Evolutionary conservation across 805 yeast genomes (phyloP), one percentile per base, ranked within the genome.

Genomic region (Saccharomycopsis microspora): DNA sequence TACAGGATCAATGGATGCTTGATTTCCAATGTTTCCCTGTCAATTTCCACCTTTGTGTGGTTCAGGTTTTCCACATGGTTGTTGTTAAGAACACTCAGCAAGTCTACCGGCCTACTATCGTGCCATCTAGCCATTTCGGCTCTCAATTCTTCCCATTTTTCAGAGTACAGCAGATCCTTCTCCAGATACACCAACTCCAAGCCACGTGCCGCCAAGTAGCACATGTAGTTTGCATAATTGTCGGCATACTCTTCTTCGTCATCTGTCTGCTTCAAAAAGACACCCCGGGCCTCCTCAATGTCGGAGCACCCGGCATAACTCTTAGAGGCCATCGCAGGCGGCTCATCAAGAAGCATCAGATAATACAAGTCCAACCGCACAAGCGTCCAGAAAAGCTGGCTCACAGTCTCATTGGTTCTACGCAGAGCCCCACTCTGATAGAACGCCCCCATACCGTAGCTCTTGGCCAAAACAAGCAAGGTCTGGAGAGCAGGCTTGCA

Each of bases 371-470:
- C 54, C 29, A 51, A n/a, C n/a, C 42, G 7, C 4, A 39, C 46
- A 32, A 51, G 41, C 5, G 42, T 11, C 54, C 48, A 49, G 30
- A 51, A 51, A 11, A 49, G 35, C 33, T 46, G 45, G 34, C 35
- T 7, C 3, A 38, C 9, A 27, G 38, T 29, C 8, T 19, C 31
- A 6, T 28, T 45, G 8, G 4, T 29, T 9, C 34, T 39, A 19
- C 19, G 19, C 19, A 19, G 19, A 19, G 19, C 27, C 36, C 36
- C 36, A 34, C 36, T 8, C 8, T 34, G 36, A 3, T n/a, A 34
- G n/a, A 46, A 39, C 4, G 45, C 53, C 36, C 37, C 31, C 30
- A 51, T 39, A 3, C 46, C n/a, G 27, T 32, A 43, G 3, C 46
- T 41, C 33, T 51, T 51, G 29, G 46, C 11, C 39, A 46, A 46